Conservation (phyloP, 2,329 filamentous ascomycete species). For the Ceratocystis destructans region DNA sequence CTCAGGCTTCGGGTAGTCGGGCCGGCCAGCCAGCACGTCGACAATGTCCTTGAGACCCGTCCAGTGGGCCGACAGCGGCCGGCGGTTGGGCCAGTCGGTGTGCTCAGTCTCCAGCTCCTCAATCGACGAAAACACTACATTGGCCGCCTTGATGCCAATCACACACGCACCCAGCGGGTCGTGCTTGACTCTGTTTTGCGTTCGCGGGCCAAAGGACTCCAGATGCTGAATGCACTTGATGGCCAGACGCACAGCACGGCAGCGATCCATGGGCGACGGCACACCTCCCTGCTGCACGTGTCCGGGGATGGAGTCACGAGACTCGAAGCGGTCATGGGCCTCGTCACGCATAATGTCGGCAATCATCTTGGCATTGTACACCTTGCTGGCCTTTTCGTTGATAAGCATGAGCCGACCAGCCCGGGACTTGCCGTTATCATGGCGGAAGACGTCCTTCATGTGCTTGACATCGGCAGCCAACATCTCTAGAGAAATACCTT, state of each 20-base stretch:
- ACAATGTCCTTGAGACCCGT: slow-evolving; percentile 64
- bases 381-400: slow-evolving; percentile 83
- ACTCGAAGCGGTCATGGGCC: slow-evolving; percentile 81
- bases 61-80: slow-evolving; percentile 81
- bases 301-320: slow-evolving; percentile 77
- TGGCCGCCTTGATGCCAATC: slow-evolving; percentile 83
- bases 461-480: slow-evolving; percentile 80
- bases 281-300: slow-evolving; percentile 91
- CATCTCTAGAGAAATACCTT: slow-evolving; percentile 89
- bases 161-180: slow-evolving; percentile 65
- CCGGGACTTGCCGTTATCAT: slow-evolving; percentile 75
- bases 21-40: slow-evolving; percentile 68
- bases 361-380: slow-evolving; percentile 85
- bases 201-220: slow-evolving; percentile 57
- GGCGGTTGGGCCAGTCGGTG: slow-evolving; percentile 84
- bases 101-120: slow-evolving; percentile 65
- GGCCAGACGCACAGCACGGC: slow-evolving; percentile 77
- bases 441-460: slow-evolving; percentile 69
- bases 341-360: slow-evolving; percentile 93
- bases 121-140: slow-evolving; percentile 78
- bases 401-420: slow-evolving; percentile 91
- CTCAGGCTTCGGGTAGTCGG: slow-evolving; percentile 38
- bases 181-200: slow-evolving; percentile 51
- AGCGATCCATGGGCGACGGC: slow-evolving; percentile 90
- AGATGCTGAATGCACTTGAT: slow-evolving; percentile 91